Evolutionary conservation across 1,284 basidiomycete species (phyloP), one percentile per base, ranked within the genome.

Genomic region (Cryptococcus sp.): DNA sequence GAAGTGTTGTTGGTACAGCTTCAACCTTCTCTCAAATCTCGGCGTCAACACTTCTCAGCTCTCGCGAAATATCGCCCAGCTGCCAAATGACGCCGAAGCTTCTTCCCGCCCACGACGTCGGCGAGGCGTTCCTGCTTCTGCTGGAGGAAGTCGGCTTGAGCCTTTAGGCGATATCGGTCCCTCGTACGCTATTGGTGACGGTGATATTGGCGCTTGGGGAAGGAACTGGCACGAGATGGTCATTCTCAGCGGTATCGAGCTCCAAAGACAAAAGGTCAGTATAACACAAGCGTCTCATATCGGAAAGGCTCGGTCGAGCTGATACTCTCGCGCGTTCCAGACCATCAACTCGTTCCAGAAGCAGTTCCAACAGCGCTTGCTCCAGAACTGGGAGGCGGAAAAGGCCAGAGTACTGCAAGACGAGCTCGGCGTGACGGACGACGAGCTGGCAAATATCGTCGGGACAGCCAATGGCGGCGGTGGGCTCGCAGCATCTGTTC

Each of bases 191-290:
- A 57, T 66, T 7, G 64, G 64, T 13, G 73, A 75, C 43, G 66
- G 60, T 11, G 75, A 77, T 56, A 68, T 77, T 11, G 66, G 64
- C 11, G 65, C 71, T 1, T 77, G 75, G 75, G 73, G 72, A 0
- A 65, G 75, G 50, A 77, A 77, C 57, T 76, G 71, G 72, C 75
- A 77, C 60, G 75, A 77, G 65, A 77, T 72, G 72, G 68, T 75
- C 23, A 77, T 77, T 23, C 66, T 77, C 8, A 68, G 67, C 48
- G 75, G 75, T 11, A 77, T 77, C 45, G 75, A 77, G 55, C 58
- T 69, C 27, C 75, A 77, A 64, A 56, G 75, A 20, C 72, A 76
- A 62, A 67, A 67, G 59, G 74, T 73, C 23, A 62, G 67, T 41
- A 35, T 35, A 35, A 10, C 30, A 35, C 7, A 35, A 35, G 8